Evolutionary conservation across 805 yeast species (phyloP), one percentile per base, ranked within the genome.

Genomic region (Pichia phayaonensis): DNA sequence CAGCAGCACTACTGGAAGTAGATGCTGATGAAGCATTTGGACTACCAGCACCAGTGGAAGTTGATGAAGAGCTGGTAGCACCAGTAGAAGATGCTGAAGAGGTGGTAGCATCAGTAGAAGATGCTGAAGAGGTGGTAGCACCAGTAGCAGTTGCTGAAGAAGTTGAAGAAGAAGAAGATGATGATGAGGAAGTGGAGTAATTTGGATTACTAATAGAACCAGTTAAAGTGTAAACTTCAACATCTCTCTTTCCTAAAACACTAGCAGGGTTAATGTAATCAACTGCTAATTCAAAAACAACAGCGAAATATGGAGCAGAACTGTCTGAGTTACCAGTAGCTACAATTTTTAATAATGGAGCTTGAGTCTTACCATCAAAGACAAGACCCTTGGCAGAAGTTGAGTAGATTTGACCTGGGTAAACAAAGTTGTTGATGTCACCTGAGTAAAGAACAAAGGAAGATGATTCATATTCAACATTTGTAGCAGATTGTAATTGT

Each of bases 211-310:
- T 23, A 40, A 54, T 50, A 2, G 54, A 47, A 18, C 45, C 36
- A 20, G 53, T 40, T 23, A 57, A 40, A 20, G 54, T 54, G 40
- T 49, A 58, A 20, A 54, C 47, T 10, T 27, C 26, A 15, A 44
- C 18, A 15, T 53, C 59, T 52, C 61, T 55, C 48, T 59, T 59
- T 4, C 26, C 47, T 15, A 50, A 24, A 38, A 48, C 22, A 22
- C 31, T 46, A 13, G 39, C 18, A 16, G n/a, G n/a, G n/a, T 48
- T 36, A 16, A 54, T 31, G 39, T 53, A 21, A 48, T 54, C 56
- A 27, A 56, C 40, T 21, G 29, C 41, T 27, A 54, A 29, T 5
- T 31, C 38, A 27, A 49, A 49, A 16, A 20, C 40, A 10, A 20
- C 53, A n/a, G 54, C 21, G 13, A 50, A 48, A 3, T 43, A 16